Evolutionary conservation across 306 rosid genomes (phyloP).

Genomic region (Prunus armeniaca): DNA sequence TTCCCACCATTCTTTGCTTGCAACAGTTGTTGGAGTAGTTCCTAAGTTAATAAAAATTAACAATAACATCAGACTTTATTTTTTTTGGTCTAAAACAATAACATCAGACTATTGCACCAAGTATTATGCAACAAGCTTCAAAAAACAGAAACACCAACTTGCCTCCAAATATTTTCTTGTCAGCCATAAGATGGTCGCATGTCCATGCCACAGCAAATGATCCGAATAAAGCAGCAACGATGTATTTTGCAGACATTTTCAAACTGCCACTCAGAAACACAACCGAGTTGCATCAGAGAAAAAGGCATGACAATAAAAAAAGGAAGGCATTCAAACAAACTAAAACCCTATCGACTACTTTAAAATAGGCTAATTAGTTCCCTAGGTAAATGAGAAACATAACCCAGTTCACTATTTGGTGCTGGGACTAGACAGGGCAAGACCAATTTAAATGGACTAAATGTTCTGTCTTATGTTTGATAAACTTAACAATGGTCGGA

Average conservation of each 20-base stretch:
- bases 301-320: background rate
- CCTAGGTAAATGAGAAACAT: background rate
- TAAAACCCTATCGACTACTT: background rate
- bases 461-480: background rate
- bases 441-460: background rate
- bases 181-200: constrained; percentile 46
- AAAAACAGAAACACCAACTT: background rate
- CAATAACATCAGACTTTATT: background rate
- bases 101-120: background rate
- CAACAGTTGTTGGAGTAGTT: constrained; percentile 52
- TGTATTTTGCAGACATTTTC: constrained; percentile 57
- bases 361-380: background rate
- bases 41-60: constrained; percentile 29
- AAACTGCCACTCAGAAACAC: constrained; percentile 7
- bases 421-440: background rate
- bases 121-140: background rate
- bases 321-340: background rate
- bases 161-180: constrained; percentile 80
- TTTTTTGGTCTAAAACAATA: no score
- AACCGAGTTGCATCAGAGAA: background rate
- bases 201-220: constrained; percentile 54
- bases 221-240: constrained; percentile 39
- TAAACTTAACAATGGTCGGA: background rate
- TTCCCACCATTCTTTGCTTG: constrained; percentile 62
- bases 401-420: background rate